Evolutionary conservation across 164 flowering plant species (phyloP), one percentile per base, ranked within the genome.

Genomic region (Houttuynia cordata): DNA sequence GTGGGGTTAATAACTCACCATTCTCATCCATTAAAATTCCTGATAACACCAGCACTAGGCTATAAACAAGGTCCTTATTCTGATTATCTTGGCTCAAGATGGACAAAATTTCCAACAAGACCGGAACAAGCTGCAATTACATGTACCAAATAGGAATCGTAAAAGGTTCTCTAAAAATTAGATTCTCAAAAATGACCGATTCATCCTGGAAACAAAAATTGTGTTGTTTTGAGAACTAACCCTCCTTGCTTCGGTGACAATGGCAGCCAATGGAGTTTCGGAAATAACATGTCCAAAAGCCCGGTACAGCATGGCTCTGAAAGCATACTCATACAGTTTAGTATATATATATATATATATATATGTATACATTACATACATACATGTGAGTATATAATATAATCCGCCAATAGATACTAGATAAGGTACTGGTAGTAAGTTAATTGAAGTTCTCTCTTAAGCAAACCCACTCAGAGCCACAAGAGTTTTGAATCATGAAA

Each of bases 1-100:
- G 5, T 24, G 30, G 8, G 57, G 15, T 3, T 9, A 61, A 19
- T n/a, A 3, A 66, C 47, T 80, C 70, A 89, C 99, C 94, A 68
- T 73, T 83, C 71, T 79, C 87, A 63, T 93, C 96, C 56, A 74
- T 78, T 75, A 93, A 71, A 51, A 87, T 77, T 52, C 86, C 92
- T 59, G 96, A 93, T 49, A 90, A 67, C 66, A 88, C 87, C 60
- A 93, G 77, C 69, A 93, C 62, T 58, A 88, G 86, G 70, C 78
- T 72, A 63, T 86, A 89, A 52, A 79, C 47, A 34, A 77, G 70
- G 61, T 93, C 87, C 62, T 83, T 86, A 62, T 83, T 74, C 41
- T 18, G 47, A 68, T 61, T 49, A 70, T 90, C 83, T 67, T 68
- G 63, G 70, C 83, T 82, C 64, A 89, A 70, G 47, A 67, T 59